Evolutionary conservation across 176 grass and related monocot genomes (phyloP).

Genomic region (Rhynchospora breviuscula): DNA sequence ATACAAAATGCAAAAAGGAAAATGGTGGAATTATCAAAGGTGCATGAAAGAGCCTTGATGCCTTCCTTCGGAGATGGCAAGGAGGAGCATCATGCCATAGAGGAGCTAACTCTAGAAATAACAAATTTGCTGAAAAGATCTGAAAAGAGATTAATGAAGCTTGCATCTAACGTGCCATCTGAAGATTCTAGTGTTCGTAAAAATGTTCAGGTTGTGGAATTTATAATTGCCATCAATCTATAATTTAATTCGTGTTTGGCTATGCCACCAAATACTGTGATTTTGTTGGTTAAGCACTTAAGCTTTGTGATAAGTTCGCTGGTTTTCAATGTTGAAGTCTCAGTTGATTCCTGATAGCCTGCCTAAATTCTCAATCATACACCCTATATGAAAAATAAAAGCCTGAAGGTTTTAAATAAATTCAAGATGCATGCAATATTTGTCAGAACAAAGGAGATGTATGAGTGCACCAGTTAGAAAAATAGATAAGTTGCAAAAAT

Average conservation of each 20-base stretch:
- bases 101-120: conserved; percentile 76
- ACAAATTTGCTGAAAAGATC: conserved; percentile 81
- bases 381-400: not conserved
- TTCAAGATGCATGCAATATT: not conserved
- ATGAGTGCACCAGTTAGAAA: not conserved
- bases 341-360: not conserved
- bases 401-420: not conserved
- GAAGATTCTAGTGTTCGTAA: conserved; percentile 96
- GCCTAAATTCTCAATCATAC: not conserved
- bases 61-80: conserved; percentile 86
- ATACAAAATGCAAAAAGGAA: conserved; percentile 86
- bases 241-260: not conserved
- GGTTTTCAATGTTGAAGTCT: not conserved
- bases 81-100: conserved; percentile 77
- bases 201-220: conserved; percentile 79
- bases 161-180: conserved; percentile 59
- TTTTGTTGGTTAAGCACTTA: not conserved
- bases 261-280: not conserved
- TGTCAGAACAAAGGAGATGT: not conserved
- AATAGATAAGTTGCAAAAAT: not conserved
- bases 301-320: not conserved
- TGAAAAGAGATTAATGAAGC: conserved; percentile 71
- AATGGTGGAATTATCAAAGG: conserved; percentile 82
- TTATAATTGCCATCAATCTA: not conserved
- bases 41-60: conserved; percentile 86